Percentiles rank a stretch among this genome's conserved stretches.
Conservation (phyloP, 192 early-diverging fungal species). For the Coemansia furcata region DNA sequence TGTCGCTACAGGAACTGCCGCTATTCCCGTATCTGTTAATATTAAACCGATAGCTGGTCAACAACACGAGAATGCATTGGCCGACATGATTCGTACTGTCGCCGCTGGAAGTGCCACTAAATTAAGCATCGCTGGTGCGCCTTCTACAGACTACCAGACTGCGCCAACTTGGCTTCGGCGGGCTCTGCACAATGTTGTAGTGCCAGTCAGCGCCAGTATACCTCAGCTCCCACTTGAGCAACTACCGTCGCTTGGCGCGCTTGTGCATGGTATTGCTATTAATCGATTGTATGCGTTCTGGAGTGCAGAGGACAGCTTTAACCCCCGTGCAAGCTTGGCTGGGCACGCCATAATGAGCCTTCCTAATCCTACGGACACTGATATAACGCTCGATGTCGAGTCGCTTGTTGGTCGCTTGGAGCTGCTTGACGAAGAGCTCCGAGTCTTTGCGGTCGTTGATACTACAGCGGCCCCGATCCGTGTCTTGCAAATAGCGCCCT, state of each 20-base stretch:
- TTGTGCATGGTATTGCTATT: conserved; percentile 21
- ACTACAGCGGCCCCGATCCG: conserved; percentile 7
- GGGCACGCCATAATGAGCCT: conserved; percentile 20
- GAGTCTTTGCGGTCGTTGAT: conserved; percentile 24
- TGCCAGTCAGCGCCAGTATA: conserved; percentile 9
- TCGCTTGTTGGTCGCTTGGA: conserved; percentile 28
- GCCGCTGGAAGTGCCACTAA: conserved; percentile 11
- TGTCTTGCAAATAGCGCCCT: conserved; percentile 8
- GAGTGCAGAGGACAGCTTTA: conserved; percentile 34
- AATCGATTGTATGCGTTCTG: conserved; percentile 38
- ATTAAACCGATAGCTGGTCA: conserved; percentile 11
- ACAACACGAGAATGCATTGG: conserved; percentile 28
- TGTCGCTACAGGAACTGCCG: not conserved
- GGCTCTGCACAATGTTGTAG: conserved; percentile 6
- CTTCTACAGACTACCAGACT: conserved; percentile 3
- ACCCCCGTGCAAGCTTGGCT: conserved; percentile 28
- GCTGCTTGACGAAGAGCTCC: conserved; percentile 22
- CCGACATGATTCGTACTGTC: conserved; percentile 5
- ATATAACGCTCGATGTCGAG: conserved; percentile 25
- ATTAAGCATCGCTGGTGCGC: conserved; percentile 16
- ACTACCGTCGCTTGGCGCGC: conserved; percentile 4
- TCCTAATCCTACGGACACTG: conserved; percentile 23
- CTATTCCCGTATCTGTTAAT: conserved; percentile 10
- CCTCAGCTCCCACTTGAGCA: not conserved
- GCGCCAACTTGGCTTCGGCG: conserved; percentile 33